A percentile compares a stretch with the other conserved stretches of the same genome.
Evolutionary conservation across 2,329 filamentous ascomycete species (phyloP).

Genomic region (Tricladium varicosporioides): DNA sequence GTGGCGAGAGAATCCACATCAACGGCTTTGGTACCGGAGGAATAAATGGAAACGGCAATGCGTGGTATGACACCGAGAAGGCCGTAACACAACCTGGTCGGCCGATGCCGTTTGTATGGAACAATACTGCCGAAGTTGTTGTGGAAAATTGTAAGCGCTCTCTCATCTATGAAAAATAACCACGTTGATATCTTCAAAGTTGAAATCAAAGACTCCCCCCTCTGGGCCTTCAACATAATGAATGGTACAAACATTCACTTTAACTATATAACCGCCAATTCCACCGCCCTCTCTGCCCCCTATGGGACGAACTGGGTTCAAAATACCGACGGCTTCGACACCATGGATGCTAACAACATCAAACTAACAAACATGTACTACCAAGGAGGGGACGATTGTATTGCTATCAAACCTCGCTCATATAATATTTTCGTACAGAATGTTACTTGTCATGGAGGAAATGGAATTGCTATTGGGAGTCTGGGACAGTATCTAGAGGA

Average conservation of each 20-base stretch:
- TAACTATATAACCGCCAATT: slow-evolving; percentile 49
- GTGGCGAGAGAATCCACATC: slow-evolving; percentile 48
- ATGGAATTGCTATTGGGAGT: slow-evolving; percentile 54
- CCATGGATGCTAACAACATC: slow-evolving; percentile 52
- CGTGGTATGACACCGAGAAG: slow-evolving; percentile 51
- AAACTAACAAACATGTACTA: slow-evolving; percentile 49
- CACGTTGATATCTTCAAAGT: slow-evolving; percentile 28
- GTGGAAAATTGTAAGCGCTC: slow-evolving; percentile 44
- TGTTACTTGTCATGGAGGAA: slow-evolving; percentile 49
- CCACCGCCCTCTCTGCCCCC: slow-evolving; percentile 48
- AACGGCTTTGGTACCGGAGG: slow-evolving; percentile 51
- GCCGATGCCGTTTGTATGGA: slow-evolving; percentile 57
- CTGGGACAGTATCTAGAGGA: slow-evolving; percentile 56
- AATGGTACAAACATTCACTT: slow-evolving; percentile 53
- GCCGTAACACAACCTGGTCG: slow-evolving; percentile 46
- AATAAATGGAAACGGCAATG: slow-evolving; percentile 52
- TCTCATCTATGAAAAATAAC: not conserved
- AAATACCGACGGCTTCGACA: slow-evolving; percentile 57
- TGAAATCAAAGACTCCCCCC: slow-evolving; percentile 47
- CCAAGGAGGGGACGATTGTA: slow-evolving; percentile 56
- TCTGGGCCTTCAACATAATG: slow-evolving; percentile 57
- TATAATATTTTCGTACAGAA: slow-evolving; percentile 50
- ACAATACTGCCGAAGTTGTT: slow-evolving; percentile 53
- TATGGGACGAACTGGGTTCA: slow-evolving; percentile 55
- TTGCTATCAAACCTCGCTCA: slow-evolving; percentile 55